Base-by-base conservation (phyloP, 192 early-diverging fungal species). In the Diversispora epigaea region DNA sequence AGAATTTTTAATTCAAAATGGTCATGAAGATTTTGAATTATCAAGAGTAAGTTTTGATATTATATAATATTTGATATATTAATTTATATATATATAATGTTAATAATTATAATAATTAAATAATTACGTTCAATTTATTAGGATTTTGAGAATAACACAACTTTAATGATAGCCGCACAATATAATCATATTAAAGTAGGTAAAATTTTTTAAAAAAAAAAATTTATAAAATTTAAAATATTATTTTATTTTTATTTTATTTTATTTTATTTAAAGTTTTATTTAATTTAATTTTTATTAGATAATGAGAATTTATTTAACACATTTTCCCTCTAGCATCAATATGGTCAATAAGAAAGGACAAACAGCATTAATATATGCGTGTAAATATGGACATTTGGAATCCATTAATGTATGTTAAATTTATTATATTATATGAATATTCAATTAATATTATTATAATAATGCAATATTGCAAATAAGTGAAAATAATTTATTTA, bases 141-240 rank as follows among this genome's bases (percentile, higher is more conserved):
- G 71, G 71, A 73, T 44, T 73, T 73, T 32, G 71, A 73, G 15
- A 73, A 73, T 73, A 73, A 73, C n/a, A 73, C 71, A 15, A 56
- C 47, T 19, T 22, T 73, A 22, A 73, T 73, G 57, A 46, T 73
- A 44, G 71, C 71, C 46, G 32, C 71, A 21, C 15, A 73, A 56
- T 73, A 62, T 46, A 62, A 73, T 62, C 21, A 12, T 47, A 40
- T 73, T 17, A 57, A 73, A 43, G 71, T 73, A 62, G 47, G 22
- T 61, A 56, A 47, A 14, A 61, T 21, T 46, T 12, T 73, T 39
- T 46, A 19, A 11, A 69, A 52, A 32, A 9, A 25, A 43, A 40
- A 14, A 32, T 1, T 32, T 32, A 9, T 10, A 43, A 40, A 14
- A 32, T 1, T 32, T 32, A 32, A 32, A 32, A 32, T 32, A 32